Base-by-base conservation (phyloP, 1,284 basidiomycete genomes). In the Polyporus tsugae region DNA sequence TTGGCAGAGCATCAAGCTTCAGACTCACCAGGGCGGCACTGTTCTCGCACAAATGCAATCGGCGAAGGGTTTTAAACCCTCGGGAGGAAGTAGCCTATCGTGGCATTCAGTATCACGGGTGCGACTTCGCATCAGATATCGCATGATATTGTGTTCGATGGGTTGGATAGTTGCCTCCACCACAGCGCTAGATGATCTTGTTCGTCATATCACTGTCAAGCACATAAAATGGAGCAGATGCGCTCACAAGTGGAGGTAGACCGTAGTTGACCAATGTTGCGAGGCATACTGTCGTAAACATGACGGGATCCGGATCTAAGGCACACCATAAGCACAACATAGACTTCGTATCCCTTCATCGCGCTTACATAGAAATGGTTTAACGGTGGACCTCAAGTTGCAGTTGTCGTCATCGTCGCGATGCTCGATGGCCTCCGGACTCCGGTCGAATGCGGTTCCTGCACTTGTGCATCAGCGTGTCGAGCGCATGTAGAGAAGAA, bases 1-100 rank as follows among this genome's bases (percentile, higher is more conserved):
- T n/a, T n/a, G n/a, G n/a, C n/a, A 46, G 44, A 46, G n/a, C n/a
- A 46, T 46, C 44, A 46, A n/a, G 44, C 44, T 46, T 46, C 44
- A n/a, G 44, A 22, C 44, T 46, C n/a, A 46, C 44, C 6, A 22
- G n/a, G 10, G n/a, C 22, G 44, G 44, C 39, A 19, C 6, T n/a
- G 9, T n/a, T 46, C 44, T 7, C 19, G 19, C 7, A n/a, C n/a
- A 22, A 7, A 6, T 22, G 13, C 19, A 11, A 39, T 7, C 2
- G 39, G 2, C 11, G 11, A 39, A 39, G 39, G 39, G 39, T 10
- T n/a, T 42, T 19, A 13, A 42, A 10, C 42, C 17, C 19, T 19
- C n/a, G 2, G n/a, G n/a, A 39, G 44, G 44, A 46, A 46, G n/a
- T 4, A 46, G n/a, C n/a, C n/a, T n/a, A 10, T 46, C 9, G 44